Evolutionary conservation across 2,329 filamentous ascomycete genomes (phyloP).

Genomic region (Aspergillus oerlinghausenensis): DNA sequence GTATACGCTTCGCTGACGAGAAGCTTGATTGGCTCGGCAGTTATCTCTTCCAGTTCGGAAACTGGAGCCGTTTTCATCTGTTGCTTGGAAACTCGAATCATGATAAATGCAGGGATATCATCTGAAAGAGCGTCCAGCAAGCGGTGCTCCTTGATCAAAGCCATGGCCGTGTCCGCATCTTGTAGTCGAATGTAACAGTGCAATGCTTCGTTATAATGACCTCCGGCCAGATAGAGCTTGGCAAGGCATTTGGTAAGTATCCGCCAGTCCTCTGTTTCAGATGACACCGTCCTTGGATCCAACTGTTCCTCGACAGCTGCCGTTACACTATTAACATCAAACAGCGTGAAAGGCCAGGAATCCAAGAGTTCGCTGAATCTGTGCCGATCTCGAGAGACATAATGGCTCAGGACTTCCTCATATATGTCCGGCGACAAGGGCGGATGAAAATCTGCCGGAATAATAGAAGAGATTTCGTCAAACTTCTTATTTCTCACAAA

Average conservation of each 20-base stretch:
- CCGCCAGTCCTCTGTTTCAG: constrained; percentile 81
- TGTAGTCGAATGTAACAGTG: constrained; percentile 86
- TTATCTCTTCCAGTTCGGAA: constrained; percentile 71
- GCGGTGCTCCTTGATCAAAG: constrained; percentile 79
- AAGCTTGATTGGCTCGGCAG: constrained; percentile 75
- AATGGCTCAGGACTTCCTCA: constrained; percentile 83
- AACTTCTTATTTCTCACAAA: constrained; percentile 84
- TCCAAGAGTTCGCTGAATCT: constrained; percentile 76
- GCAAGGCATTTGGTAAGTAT: constrained; percentile 84
- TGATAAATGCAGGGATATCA: constrained; percentile 83
- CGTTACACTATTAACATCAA: constrained; percentile 71
- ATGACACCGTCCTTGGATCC: constrained; percentile 66
- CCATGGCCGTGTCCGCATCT: constrained; percentile 85
- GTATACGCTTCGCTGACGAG: constrained; percentile 89
- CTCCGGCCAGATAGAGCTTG: constrained; percentile 75
- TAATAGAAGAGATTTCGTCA: constrained; percentile 80
- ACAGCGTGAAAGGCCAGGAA: constrained; percentile 77
- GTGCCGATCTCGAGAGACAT: constrained; percentile 71
- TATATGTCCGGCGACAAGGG: constrained; percentile 78
- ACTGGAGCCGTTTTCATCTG: constrained; percentile 62
- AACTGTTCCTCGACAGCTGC: constrained; percentile 78
- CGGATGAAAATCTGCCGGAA: constrained; percentile 74
- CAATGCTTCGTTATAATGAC: constrained; percentile 76
- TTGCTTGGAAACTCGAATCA: constrained; percentile 73
- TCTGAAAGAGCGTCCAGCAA: constrained; percentile 85